Conservation (phyloP, 306 rosid species). For the Pueraria montana region DNA sequence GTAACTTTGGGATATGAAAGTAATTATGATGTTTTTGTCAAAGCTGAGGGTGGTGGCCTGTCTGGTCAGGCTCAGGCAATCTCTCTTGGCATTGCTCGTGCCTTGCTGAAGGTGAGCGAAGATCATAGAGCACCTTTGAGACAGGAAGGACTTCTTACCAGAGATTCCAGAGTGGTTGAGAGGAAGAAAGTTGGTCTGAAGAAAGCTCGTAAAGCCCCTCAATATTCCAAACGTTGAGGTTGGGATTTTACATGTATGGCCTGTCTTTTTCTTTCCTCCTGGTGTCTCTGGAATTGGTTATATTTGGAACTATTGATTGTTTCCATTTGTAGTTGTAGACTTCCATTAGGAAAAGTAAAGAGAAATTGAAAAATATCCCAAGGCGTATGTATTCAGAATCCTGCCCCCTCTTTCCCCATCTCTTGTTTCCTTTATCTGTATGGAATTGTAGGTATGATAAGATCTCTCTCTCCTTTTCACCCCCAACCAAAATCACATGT, state of each 20-base stretch:
- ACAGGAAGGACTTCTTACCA: constrained; percentile 91
- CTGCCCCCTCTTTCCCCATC: constrained; percentile 19
- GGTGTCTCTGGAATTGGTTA: constrained; percentile 42
- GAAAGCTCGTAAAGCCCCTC: constrained; percentile 99
- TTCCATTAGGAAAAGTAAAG: constrained; percentile 29
- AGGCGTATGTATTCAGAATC: constrained; percentile 41
- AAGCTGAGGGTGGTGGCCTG: constrained; percentile 95
- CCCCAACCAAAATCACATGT: constrained; percentile 1
- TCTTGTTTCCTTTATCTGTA: constrained; percentile 31
- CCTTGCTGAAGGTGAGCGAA: constrained; percentile 87
- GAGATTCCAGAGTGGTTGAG: constrained; percentile 96
- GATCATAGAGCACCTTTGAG: constrained; percentile 82
- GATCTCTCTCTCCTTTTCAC: neutral
- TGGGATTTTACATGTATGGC: constrained; percentile 37
- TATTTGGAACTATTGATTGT: constrained; percentile 36
- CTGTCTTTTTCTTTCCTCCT: constrained; percentile 12
- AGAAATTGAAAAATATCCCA: constrained; percentile 16
- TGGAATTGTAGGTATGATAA: constrained; percentile 43
- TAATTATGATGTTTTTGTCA: constrained; percentile 88
- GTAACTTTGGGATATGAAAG: constrained; percentile 83
- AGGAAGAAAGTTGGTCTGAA: constrained; percentile 95
- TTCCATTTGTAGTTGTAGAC: constrained; percentile 39
- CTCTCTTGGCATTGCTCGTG: constrained; percentile 94
- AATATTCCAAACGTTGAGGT: constrained; percentile 92
- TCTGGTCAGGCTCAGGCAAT: constrained; percentile 99